These are phyloP conservation scores for Dioszegia hungarica DNA, from an alignment of 768 basidiomycete species.

Conservation along the genomic window DNA sequence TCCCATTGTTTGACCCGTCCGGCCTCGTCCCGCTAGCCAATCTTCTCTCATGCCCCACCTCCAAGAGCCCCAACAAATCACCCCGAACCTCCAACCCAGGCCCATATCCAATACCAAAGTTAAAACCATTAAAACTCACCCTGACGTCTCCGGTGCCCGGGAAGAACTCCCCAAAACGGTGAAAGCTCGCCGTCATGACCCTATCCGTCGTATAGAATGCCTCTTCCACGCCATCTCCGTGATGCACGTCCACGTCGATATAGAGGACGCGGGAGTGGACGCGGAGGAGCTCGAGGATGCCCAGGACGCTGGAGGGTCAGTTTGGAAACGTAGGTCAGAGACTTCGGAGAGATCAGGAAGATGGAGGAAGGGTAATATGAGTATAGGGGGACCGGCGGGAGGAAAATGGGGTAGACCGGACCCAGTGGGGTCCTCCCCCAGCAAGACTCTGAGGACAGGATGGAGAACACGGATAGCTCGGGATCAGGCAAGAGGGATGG, in stretches of 20 bases:
- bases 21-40: not conserved
- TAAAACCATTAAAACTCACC: no score
- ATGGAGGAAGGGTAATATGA: not conserved
- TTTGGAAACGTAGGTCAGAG: no score
- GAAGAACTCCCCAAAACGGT: slow-evolving; percentile 95
- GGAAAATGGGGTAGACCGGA: no score
- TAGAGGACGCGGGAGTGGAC: slow-evolving; percentile 76
- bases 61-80: not conserved
- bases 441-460: no score
- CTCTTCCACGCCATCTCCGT: slow-evolving; percentile 97
- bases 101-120: no score
- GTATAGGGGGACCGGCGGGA: no score
- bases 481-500: not conserved
- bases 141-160: slow-evolving; percentile 76
- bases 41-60: not conserved
- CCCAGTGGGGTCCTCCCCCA: no score
- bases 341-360: not conserved
- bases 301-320: slow-evolving; percentile 66
- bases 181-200: slow-evolving; percentile 95
- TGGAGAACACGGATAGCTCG: no score
- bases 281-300: slow-evolving; percentile 86
- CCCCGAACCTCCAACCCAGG: no score
- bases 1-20: no score
- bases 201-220: slow-evolving; percentile 96
- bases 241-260: slow-evolving; percentile 97